Base-by-base conservation (phyloP, 306 rosid genomes). In the Cicer yamashitae region DNA sequence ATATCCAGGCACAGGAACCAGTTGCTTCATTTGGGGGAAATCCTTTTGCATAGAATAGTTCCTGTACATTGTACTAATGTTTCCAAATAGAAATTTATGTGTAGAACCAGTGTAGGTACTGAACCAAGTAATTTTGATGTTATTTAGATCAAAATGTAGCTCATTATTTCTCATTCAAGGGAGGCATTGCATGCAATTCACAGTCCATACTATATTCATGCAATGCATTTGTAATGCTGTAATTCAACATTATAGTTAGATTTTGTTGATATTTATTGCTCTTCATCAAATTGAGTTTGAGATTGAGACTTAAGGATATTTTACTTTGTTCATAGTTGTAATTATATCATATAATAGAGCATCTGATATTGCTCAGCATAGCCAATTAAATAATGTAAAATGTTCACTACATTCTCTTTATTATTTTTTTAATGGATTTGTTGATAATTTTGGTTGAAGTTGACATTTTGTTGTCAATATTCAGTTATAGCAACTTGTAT, bases 11-110 rank as follows among this genome's bases (percentile, higher is more conserved):
- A 18, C 91, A 80, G 10, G 97, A 90, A 56, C 82, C 89, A 13
- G 91, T 88, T 61, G 88, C 91, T 41, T 82, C 98, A 0, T 11
- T 88, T 5, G 96, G 97, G 78, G 94, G 97, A 61, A 94, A 94
- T 82, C 98, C 96, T 65, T 94, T 94, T 73, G 94, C 94, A n/a
- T 93, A 89, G 87, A 69, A 74, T 58, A 65, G 5, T 67, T 37
- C 4, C 2, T 78, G 75, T 82, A 58, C 46, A 75, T 41, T 44
- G n/a, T 51, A 54, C 57, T 22, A 6, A 57, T 13, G 5, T 75
- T 51, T 73, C 70, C 59, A 10, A 12, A 48, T 59, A 73, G 80
- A 69, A 68, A 61, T 34, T 62, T 45, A 25, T 59, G 43, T 51
- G 67, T 65, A 59, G 66, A 30, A 3, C 76, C 78, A 74, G 34